These are phyloP conservation scores for Cyathus olla DNA, from an alignment of 1,284 basidiomycete species.

Conservation along the genomic window DNA sequence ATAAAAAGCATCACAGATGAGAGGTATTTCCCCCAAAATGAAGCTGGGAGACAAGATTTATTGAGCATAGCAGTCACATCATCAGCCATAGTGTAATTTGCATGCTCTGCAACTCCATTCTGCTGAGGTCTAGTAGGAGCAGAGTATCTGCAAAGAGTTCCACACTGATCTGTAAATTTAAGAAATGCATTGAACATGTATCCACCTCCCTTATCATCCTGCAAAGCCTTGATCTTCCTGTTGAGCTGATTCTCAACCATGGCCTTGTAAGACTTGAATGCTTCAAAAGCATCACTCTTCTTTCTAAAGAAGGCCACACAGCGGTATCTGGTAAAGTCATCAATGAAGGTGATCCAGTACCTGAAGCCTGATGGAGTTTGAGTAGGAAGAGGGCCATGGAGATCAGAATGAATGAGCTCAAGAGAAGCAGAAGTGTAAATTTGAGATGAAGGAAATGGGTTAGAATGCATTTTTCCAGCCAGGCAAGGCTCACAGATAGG, in stretches of 20 bases:
- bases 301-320: constrained; percentile 29
- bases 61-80: constrained; percentile 1
- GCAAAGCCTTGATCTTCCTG: constrained; percentile 26
- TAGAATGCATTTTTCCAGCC: constrained; percentile 34
- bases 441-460: constrained; percentile 15
- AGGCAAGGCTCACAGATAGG: constrained; percentile 41
- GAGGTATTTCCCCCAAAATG: constrained; percentile 1
- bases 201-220: constrained; percentile 32
- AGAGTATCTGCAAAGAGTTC: neutral
- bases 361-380: constrained; percentile 30
- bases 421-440: constrained; percentile 14
- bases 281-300: constrained; percentile 42
- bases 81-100: constrained; percentile 3
- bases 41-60: neutral
- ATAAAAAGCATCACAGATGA: constrained; percentile 30
- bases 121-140: neutral
- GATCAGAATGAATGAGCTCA: constrained; percentile 45
- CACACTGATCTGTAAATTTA: constrained; percentile 8
- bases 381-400: constrained; percentile 40
- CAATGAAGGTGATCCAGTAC: constrained; percentile 48
- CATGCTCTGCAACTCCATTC: constrained; percentile 4
- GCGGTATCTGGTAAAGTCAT: constrained; percentile 33
- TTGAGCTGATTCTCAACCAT: constrained; percentile 37
- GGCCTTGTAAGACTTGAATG: constrained; percentile 41
- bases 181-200: constrained; percentile 7